Percentiles rank a stretch among this genome's conserved stretches.
phyloP scores from a whole-genome alignment of 1,284 basidiomycete genomes.

The Somion occarium region DNA sequence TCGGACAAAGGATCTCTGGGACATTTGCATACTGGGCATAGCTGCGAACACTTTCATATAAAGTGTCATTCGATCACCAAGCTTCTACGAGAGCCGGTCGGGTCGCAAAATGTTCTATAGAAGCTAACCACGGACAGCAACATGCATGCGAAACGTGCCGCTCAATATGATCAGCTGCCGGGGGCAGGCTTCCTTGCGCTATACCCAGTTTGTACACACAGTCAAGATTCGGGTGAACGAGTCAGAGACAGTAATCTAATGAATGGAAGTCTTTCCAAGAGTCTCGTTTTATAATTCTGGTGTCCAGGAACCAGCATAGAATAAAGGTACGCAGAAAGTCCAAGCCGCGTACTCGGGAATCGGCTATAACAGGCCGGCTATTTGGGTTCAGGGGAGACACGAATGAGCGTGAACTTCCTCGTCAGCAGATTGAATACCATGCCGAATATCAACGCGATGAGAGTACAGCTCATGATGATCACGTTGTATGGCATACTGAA shows the following conservation, averaged over 20 bases:
- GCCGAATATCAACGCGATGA: constrained; percentile 92
- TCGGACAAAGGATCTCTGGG: background rate
- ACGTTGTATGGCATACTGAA: constrained; percentile 99
- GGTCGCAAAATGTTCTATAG: background rate
- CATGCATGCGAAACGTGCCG: background rate
- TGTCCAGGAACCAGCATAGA: background rate
- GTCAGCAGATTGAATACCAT: constrained; percentile 86
- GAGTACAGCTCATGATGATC: constrained; percentile 90
- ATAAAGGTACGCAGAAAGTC: background rate
- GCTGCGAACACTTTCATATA: too few species aligned
- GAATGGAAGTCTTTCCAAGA: background rate
- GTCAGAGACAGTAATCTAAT: background rate
- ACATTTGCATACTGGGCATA: background rate
- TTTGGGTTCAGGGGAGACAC: constrained; percentile 9
- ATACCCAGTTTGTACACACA: background rate
- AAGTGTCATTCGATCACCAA: too few species aligned
- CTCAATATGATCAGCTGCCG: background rate
- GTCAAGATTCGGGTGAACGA: background rate
- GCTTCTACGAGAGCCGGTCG: too few species aligned
- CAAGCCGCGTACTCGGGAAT: background rate
- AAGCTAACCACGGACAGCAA: background rate
- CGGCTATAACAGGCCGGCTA: background rate
- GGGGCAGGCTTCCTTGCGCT: background rate
- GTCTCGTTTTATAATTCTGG: background rate
- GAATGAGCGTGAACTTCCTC: constrained; percentile 65